Conservation (phyloP, 78 protist species). For the Acrasis kona region DNA sequence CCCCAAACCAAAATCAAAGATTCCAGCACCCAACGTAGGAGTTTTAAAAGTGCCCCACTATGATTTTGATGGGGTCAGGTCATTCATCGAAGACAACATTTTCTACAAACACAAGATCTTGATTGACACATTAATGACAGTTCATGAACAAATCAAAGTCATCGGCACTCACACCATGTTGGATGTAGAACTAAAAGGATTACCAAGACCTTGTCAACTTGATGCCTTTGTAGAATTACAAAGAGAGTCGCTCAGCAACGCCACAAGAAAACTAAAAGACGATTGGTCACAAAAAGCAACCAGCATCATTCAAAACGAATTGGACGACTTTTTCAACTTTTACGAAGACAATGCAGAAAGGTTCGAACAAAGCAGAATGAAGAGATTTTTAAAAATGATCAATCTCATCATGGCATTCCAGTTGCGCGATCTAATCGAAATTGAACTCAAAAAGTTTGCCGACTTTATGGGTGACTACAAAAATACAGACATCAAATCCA, state of each 20-base stretch:
- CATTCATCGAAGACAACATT: constrained; percentile 10
- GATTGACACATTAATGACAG: not conserved
- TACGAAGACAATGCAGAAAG: constrained; percentile 21
- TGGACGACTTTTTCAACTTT: constrained; percentile 25
- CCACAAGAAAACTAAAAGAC: not conserved
- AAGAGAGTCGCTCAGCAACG: not conserved
- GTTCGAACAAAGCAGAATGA: constrained; percentile 10
- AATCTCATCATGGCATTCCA: constrained; percentile 21
- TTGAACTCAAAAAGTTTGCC: not conserved
- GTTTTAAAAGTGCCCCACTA: constrained; percentile 13
- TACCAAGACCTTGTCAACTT: constrained; percentile 17
- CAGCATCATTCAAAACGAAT: constrained; percentile 17
- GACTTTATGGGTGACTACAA: constrained; percentile 6
- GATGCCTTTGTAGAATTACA: constrained; percentile 7
- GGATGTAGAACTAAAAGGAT: not conserved
- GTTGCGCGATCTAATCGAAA: not conserved
- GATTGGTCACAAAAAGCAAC: constrained; percentile 16
- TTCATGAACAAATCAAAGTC: not conserved
- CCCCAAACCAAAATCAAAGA: not conserved
- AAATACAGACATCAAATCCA: not conserved
- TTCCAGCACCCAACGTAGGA: constrained; percentile 1
- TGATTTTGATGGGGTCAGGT: not conserved
- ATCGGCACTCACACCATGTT: not conserved
- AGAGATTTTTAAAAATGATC: constrained; percentile 10
- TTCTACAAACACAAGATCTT: constrained; percentile 9